Base-by-base conservation (phyloP, 75 land plant species). In the Pinus albicaulis region DNA sequence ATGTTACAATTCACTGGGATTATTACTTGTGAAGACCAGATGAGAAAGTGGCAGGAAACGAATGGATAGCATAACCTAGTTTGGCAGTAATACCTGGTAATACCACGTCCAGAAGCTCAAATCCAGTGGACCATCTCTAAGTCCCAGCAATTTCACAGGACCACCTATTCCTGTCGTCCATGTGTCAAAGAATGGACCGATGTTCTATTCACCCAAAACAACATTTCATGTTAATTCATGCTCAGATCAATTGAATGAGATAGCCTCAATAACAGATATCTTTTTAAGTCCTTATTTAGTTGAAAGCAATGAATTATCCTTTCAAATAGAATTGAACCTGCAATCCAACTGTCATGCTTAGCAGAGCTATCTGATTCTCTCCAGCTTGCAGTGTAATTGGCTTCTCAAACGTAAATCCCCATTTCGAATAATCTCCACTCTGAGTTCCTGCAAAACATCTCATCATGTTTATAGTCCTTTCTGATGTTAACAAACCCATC, bases 331-430 rank as follows among this genome's bases (percentile, higher is more conserved):
- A 48, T 48, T 48, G 53, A 48, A 48, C 71, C 85, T 78, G 87
- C 57, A 88, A 59, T 25, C 97, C 97, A 76, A 92, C 86, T 13
- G 97, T 94, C 57, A 80, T 82, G 70, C 91, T 88, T 12, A 94
- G 82, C 12, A 94, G 68, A 4, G 88, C 80, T 16, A 94, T 80
- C 19, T 58, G 17, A 59, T 94, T 92, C 12, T 14, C 69, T 22
- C 91, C 92, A 13, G 61, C 36, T n/a, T 86, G 77, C 25, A 94
- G 28, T 20, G 52, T 60, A 11, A 88, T 75, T 1, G 78, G 74
- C 17, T 78, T 72, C 55, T 80, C 74, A 36, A 83, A 87, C 16
- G 66, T 60, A 52, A 72, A 81, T 0, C 48, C 31, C 1, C 59
- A 74, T 48, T 52, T 17, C 19, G 53, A 71, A 52, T 63, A 28